These are phyloP conservation scores for Escallonia rubra DNA, from an alignment of 129 eudicot species.

Conservation along the genomic window DNA sequence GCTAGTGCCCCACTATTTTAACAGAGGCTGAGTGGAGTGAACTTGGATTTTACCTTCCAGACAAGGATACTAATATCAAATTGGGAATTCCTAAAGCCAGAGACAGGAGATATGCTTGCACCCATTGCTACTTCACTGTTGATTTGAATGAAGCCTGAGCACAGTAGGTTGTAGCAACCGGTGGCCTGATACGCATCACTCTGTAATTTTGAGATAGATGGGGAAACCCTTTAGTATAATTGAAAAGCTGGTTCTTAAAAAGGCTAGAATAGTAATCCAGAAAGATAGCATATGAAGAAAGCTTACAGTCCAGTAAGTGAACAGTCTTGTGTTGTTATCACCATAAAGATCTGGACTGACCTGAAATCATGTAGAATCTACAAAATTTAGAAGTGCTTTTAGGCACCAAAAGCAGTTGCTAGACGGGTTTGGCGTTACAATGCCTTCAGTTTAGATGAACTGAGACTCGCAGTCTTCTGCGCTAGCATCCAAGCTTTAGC, in stretches of 20 bases:
- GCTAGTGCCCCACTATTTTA: constrained; percentile 7
- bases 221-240: background rate
- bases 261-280: background rate
- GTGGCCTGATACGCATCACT: constrained; percentile 99
- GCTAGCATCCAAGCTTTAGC: too few relatives aligned
- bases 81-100: constrained; percentile 67
- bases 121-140: constrained; percentile 94
- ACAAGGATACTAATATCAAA: constrained; percentile 86
- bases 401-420: too few relatives aligned
- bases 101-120: constrained; percentile 96
- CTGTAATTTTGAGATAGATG: constrained; percentile 24
- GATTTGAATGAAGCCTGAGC: constrained; percentile 93
- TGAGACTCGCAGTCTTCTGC: too few relatives aligned
- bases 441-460: too few relatives aligned
- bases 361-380: constrained; percentile 36
- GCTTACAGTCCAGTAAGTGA: constrained; percentile 99
- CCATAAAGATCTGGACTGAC: constrained; percentile 99
- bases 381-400: too few relatives aligned
- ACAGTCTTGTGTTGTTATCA: constrained; percentile 91
- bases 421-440: too few relatives aligned
- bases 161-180: constrained; percentile 92
- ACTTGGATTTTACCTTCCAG: constrained; percentile 78
- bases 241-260: background rate
- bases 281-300: background rate
- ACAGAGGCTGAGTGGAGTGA: constrained; percentile 11